Evolutionary conservation across 805 yeast species (phyloP).

Genomic region (Wickerhamiella lipophila): DNA sequence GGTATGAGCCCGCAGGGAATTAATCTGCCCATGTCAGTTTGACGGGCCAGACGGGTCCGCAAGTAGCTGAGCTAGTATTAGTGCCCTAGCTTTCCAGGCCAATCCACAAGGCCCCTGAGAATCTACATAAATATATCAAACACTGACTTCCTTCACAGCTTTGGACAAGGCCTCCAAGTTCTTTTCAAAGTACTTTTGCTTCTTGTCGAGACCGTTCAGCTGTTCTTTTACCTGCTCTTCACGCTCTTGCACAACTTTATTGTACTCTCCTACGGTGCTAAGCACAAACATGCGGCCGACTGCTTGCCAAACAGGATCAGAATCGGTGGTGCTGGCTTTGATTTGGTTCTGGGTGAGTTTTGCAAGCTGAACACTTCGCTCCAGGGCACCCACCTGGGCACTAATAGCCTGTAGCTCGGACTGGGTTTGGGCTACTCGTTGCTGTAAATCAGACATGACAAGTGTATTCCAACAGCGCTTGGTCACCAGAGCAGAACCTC

Average conservation of each 20-base stretch:
- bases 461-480: neutral
- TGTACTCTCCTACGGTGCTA: constrained; percentile 36
- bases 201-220: constrained; percentile 48
- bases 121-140: neutral
- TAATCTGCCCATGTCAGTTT: neutral
- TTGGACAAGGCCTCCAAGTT: constrained; percentile 63
- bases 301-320: constrained; percentile 63
- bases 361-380: constrained; percentile 41
- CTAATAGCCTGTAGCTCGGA: constrained; percentile 47
- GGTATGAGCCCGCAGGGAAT: no score
- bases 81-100: no score
- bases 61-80: no score
- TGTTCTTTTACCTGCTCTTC: constrained; percentile 45
- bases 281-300: constrained; percentile 54
- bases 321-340: constrained; percentile 31
- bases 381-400: constrained; percentile 38
- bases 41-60: no score
- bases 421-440: constrained; percentile 45
- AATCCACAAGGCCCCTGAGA: no score
- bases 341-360: constrained; percentile 48
- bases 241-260: constrained; percentile 38
- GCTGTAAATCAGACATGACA: constrained; percentile 42
- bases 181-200: constrained; percentile 58
- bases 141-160: constrained; percentile 37
- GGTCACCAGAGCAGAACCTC: no score